Base-by-base conservation (phyloP, 2,329 filamentous ascomycete genomes). In the Botrytis sinoallii region DNA sequence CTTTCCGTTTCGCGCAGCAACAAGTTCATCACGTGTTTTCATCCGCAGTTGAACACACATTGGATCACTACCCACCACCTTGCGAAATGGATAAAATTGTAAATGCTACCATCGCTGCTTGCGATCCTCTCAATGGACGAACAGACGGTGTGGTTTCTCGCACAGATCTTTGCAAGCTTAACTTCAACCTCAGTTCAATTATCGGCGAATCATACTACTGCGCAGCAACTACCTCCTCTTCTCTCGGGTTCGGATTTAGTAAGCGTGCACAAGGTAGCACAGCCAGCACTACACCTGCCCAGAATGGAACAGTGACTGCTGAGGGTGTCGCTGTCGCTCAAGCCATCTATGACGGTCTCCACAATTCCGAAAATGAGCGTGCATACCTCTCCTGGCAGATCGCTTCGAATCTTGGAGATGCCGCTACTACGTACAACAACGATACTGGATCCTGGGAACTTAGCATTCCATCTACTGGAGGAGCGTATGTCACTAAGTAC, bases 61-160 rank as follows among this genome's bases (percentile, higher is more conserved):
- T 83, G 32, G 82, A 81, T 71, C 85, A 86, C 76, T 83, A 81
- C 73, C 84, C 85, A 2, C 81, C 83, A 3, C 81, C 85, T 0
- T 84, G 83, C 55, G 85, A 86, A 68, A 77, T 88, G 20, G 81
- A 83, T 10, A 85, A 84, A 77, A 88, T 89, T 65, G 83, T 86
- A n/a, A 89, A 88, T 77, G 81, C 83, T 55, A 89, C 87, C 7
- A 88, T 89, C 65, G 81, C 82, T 2, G 84, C 84, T 52, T 90
- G 88, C 69, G 87, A 90, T 75, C 81, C 84, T 14, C 81, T 90
- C 9, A 88, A 90, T 73, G 87, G 88, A 10, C 82, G 83, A 61
- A 83, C 82, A 0, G 88, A 90, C 71, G 86, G 87, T 20, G 85
- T 89, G 6, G 83, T 89, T 29, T 81, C 84, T 12, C 82, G 85